A percentile compares a stretch with the other conserved stretches of the same genome.
phyloP scores from a whole-genome alignment of 805 yeast species.

The Blastobotrys attinorum region DNA sequence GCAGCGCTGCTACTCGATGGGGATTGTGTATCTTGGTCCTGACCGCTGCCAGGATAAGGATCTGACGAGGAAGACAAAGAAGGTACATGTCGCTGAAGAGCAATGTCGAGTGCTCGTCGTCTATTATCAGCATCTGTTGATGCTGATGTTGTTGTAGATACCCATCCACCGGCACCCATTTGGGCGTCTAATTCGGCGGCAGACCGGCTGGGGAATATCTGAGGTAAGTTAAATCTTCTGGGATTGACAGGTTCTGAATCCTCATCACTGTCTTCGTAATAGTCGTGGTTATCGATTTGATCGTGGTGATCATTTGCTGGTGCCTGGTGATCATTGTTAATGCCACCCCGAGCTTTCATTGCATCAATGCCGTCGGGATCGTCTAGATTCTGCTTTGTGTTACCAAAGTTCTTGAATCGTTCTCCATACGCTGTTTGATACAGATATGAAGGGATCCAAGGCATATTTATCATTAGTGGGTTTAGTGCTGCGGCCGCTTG shows the following conservation, averaged over 20 bases:
- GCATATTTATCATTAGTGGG: neutral
- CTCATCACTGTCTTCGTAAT: neutral
- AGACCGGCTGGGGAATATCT: constrained; percentile 19
- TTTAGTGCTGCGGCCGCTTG: neutral
- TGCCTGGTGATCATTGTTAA: neutral
- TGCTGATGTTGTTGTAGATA: too few relatives aligned
- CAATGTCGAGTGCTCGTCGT: too few relatives aligned
- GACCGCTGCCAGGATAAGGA: neutral
- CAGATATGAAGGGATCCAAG: constrained; percentile 17
- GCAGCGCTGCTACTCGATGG: too few relatives aligned
- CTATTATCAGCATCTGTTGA: too few relatives aligned
- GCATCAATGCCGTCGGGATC: neutral
- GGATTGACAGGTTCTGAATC: neutral
- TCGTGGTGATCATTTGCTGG: neutral
- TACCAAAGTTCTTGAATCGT: constrained; percentile 9
- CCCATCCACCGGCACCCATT: neutral
- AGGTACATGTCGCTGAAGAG: constrained; percentile 1
- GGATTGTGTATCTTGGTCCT: too few relatives aligned
- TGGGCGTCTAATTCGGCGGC: constrained; percentile 10
- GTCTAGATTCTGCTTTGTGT: neutral
- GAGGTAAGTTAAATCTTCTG: constrained; percentile 12
- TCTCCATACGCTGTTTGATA: constrained; percentile 19
- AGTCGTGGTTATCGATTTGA: neutral
- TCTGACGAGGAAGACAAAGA: constrained; percentile 1
- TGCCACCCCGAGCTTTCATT: neutral